These are phyloP conservation scores for Malassezia pachydermatis DNA, from an alignment of 1,284 basidiomycete genomes.

Conservation along the genomic window DNA sequence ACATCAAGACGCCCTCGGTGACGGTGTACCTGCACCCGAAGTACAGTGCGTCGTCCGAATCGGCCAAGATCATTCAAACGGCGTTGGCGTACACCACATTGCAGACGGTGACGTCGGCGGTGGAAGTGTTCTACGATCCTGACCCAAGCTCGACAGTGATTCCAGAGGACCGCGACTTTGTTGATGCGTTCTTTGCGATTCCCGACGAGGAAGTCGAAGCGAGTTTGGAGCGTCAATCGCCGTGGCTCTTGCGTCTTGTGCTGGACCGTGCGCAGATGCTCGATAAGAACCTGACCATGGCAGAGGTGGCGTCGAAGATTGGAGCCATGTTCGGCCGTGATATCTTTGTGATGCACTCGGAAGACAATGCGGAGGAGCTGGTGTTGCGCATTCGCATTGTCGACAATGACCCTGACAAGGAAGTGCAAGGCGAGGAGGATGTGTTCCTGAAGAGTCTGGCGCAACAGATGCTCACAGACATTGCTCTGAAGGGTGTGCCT, in stretches of 20 bases:
- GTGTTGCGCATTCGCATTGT: conserved; percentile 88
- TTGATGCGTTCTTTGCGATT: conserved; percentile 98
- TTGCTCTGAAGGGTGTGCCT: conserved; percentile 77
- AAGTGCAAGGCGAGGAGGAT: conserved; percentile 87
- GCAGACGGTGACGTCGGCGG: conserved; percentile 83
- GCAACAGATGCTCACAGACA: conserved; percentile 91
- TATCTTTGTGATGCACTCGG: conserved; percentile 94
- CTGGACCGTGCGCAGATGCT: conserved; percentile 96
- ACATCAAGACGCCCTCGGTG: conserved; percentile 95
- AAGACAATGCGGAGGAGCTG: conserved; percentile 96
- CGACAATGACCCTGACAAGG: conserved; percentile 76
- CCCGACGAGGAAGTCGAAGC: conserved; percentile 91
- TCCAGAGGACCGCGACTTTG: conserved; percentile 89
- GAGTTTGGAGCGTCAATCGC: conserved; percentile 81
- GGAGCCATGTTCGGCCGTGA: conserved; percentile 91
- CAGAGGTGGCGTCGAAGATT: conserved; percentile 85
- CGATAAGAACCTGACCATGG: conserved; percentile 90
- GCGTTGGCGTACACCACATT: conserved; percentile 89
- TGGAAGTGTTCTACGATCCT: conserved; percentile 98
- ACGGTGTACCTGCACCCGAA: conserved; percentile 61
- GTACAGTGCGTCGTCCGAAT: conserved; percentile 50
- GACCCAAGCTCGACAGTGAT: conserved; percentile 84
- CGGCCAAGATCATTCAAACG: conserved; percentile 77
- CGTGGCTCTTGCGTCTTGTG: conserved; percentile 92
- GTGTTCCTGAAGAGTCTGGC: conserved; percentile 92